Conservation (phyloP, 2,329 filamentous ascomycete species). For the Monilinia fructicola region DNA sequence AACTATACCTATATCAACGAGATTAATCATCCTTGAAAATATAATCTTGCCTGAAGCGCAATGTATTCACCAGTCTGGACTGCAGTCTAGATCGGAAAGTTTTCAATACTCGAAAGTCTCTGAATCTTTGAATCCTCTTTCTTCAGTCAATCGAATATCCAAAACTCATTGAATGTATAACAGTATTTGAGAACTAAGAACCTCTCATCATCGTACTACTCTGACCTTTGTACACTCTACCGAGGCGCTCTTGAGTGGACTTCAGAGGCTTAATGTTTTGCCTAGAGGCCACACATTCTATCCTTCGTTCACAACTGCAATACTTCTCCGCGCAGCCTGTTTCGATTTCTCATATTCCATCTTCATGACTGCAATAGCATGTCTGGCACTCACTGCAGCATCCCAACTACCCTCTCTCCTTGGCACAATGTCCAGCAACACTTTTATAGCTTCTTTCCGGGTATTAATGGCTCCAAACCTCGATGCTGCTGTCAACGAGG, state of each 20-base stretch:
- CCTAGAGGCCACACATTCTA: not conserved
- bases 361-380: constrained; percentile 11
- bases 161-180: too few species aligned
- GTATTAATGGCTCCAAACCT: not conserved
- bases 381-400: constrained; percentile 4
- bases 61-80: too few species aligned
- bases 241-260: not conserved
- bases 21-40: not conserved
- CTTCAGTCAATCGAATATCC: too few species aligned
- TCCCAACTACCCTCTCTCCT: constrained; percentile 22
- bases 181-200: too few species aligned
- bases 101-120: too few species aligned
- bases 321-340: not conserved
- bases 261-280: not conserved
- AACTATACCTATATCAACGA: not conserved
- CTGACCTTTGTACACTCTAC: not conserved
- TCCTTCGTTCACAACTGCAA: too few species aligned
- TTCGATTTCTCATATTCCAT: not conserved
- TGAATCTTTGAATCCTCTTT: too few species aligned
- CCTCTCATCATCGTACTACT: too few species aligned
- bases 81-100: not conserved
- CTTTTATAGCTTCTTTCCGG: constrained; percentile 9
- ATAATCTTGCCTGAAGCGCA: not conserved
- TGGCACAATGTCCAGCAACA: constrained; percentile 16
- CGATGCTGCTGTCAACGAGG: not conserved